phyloP scores from a whole-genome alignment of 1,284 basidiomycete genomes.

The Microbotryomycetes sp. region DNA sequence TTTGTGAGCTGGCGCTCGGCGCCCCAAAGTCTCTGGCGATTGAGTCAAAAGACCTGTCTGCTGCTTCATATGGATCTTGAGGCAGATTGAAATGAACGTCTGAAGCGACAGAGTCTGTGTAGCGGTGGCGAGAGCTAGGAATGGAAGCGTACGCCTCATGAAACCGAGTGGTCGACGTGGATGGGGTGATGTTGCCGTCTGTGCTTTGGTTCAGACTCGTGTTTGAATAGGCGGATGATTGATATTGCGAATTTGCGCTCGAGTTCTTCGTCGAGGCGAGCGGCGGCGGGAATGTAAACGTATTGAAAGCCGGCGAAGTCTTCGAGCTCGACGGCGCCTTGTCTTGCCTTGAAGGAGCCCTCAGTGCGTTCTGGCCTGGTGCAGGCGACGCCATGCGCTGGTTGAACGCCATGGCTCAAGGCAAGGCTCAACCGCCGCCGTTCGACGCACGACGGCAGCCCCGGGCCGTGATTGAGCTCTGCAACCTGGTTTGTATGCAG shows the following conservation, averaged over 20 bases:
- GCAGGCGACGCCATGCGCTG: neutral
- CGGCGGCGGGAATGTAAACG: neutral
- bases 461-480: too few relatives aligned
- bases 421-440: too few relatives aligned
- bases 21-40: conserved; percentile 15
- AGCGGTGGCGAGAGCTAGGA: conserved; percentile 8
- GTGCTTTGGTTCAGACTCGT: neutral
- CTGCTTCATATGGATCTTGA: neutral
- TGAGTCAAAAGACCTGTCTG: conserved; percentile 13
- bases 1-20: neutral
- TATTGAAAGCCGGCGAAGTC: neutral
- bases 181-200: neutral
- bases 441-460: too few relatives aligned
- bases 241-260: neutral
- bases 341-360: neutral
- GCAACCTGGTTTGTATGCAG: too few relatives aligned
- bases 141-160: conserved; percentile 17
- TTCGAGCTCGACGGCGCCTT: conserved; percentile 3
- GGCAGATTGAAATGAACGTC: conserved; percentile 5
- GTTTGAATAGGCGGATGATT: neutral
- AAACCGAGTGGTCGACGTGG: conserved; percentile 8
- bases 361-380: neutral
- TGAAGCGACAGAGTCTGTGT: conserved; percentile 4
- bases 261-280: neutral
- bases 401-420: neutral